These are phyloP conservation scores for Globisporangium alternatum DNA, from an alignment of 352 stramenopile species.

Conservation along the genomic window DNA sequence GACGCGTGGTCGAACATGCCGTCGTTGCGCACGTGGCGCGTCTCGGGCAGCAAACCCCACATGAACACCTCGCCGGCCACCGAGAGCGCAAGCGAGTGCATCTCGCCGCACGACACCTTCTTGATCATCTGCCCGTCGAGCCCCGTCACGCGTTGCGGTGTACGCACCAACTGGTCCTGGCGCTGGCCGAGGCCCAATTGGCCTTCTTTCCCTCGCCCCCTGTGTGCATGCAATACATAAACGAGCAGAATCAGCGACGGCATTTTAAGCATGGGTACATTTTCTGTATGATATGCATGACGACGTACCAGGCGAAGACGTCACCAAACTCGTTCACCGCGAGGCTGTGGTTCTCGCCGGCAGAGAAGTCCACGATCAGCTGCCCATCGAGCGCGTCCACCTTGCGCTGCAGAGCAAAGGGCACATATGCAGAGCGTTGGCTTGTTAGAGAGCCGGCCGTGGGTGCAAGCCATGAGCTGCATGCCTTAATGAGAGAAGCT, in stretches of 20 bases:
- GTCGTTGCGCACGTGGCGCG: conserved; percentile 37
- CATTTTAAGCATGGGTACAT: not conserved
- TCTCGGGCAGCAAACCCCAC: conserved; percentile 69
- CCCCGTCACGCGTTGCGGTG: conserved; percentile 41
- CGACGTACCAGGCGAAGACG: conserved; percentile 63
- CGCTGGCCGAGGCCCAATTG: conserved; percentile 51
- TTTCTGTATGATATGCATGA: not conserved
- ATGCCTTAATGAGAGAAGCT: not conserved
- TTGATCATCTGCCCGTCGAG: conserved; percentile 63
- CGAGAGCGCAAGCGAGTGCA: conserved; percentile 65
- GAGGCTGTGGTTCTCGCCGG: conserved; percentile 70
- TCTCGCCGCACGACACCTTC: conserved; percentile 74
- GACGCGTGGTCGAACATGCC: conserved; percentile 50
- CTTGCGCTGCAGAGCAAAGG: conserved; percentile 29
- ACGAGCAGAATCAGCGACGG: not conserved
- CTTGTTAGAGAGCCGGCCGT: conserved; percentile 3
- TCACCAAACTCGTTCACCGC: conserved; percentile 81
- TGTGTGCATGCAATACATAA: conserved; percentile 11
- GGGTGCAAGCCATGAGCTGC: not conserved
- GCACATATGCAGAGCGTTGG: not conserved
- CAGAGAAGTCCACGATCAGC: conserved; percentile 71
- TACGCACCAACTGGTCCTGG: conserved; percentile 30
- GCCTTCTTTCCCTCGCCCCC: conserved; percentile 64
- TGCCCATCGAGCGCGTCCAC: conserved; percentile 52
- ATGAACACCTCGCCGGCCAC: conserved; percentile 66